phyloP scores from a whole-genome alignment of 2,329 filamentous ascomycete genomes.

The Arachnopeziza araneosa region DNA sequence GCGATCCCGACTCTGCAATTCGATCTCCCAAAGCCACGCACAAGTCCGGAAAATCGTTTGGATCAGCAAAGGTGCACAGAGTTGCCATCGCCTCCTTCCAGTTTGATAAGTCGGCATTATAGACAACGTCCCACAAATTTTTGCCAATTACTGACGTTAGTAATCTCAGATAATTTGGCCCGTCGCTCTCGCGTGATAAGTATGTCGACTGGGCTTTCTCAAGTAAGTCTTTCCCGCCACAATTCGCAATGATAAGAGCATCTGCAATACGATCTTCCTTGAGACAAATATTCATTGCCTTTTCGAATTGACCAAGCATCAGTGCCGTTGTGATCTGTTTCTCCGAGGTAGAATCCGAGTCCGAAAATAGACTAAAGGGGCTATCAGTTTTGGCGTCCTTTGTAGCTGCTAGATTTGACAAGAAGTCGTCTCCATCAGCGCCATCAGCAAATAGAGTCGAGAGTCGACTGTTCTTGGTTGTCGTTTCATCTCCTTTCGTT shows the following conservation, averaged over 20 bases:
- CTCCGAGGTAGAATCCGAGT: slow-evolving; percentile 78
- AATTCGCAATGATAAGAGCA: slow-evolving; percentile 97
- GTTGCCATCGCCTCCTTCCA: slow-evolving; percentile 98
- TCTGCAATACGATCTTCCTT: slow-evolving; percentile 88
- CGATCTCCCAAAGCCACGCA: slow-evolving; percentile 94
- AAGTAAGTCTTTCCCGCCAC: slow-evolving; percentile 85
- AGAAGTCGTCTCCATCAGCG: slow-evolving; percentile 74
- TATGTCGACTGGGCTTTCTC: slow-evolving; percentile 93
- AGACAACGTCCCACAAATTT: slow-evolving; percentile 96
- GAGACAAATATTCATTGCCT: slow-evolving; percentile 82
- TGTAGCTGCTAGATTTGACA: slow-evolving; percentile 76
- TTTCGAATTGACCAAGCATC: slow-evolving; percentile 85
- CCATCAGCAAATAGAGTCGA: slow-evolving; percentile 78
- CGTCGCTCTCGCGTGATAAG: slow-evolving; percentile 72
- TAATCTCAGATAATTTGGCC: slow-evolving; percentile 87
- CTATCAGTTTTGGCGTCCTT: slow-evolving; percentile 92
- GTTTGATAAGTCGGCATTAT: slow-evolving; percentile 86
- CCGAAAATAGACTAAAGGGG: slow-evolving; percentile 84
- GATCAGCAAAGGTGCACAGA: slow-evolving; percentile 90
- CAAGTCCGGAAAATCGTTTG: slow-evolving; percentile 85
- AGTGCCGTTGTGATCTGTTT: slow-evolving; percentile 81
- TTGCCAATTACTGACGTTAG: slow-evolving; percentile 90
- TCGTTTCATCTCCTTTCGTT: slow-evolving; percentile 38
- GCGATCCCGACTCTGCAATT: slow-evolving; percentile 68
- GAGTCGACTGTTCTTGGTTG: slow-evolving; percentile 53